A percentile compares a stretch with the other conserved stretches of the same genome.
phyloP scores from a whole-genome alignment of 139 green algal genomes.

The Closterium sp. region DNA sequence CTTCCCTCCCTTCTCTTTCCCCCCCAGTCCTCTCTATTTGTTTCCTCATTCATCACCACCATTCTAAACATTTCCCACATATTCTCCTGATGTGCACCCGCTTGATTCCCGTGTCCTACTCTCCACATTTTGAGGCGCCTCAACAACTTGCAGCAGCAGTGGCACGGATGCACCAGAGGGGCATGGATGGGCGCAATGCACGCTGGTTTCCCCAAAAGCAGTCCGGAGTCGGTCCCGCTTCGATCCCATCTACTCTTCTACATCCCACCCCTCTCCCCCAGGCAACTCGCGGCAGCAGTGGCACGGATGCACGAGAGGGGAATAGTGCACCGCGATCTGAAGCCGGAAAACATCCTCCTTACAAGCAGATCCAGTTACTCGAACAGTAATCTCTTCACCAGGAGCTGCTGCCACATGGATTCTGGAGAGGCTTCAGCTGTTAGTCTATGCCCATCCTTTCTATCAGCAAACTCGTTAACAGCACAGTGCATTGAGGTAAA shows the following conservation, averaged over 20 bases:
- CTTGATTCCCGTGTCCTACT: too few relatives aligned
- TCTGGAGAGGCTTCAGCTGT: neutral
- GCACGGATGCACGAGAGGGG: neutral
- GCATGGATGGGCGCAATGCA: too few relatives aligned
- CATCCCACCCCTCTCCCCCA: neutral
- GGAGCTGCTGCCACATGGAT: neutral
- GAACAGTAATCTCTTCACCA: neutral
- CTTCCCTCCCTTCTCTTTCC: neutral
- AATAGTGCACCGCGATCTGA: neutral
- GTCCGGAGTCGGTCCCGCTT: too few relatives aligned
- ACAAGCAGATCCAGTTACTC: neutral
- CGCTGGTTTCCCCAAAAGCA: too few relatives aligned
- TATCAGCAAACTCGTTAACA: neutral
- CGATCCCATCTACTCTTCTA: neutral
- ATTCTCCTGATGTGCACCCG: too few relatives aligned
- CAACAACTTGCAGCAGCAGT: too few relatives aligned
- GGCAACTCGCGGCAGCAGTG: neutral
- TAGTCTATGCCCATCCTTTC: neutral
- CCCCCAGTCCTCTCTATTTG: too few relatives aligned
- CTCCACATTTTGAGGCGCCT: too few relatives aligned
- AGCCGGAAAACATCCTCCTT: constrained; percentile 3
- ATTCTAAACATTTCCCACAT: too few relatives aligned
- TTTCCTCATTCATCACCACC: too few relatives aligned
- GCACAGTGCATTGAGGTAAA: neutral
- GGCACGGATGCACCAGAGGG: too few relatives aligned